These are phyloP conservation scores for Moelleriella libera DNA, from an alignment of 2,329 filamentous ascomycete species.

Conservation along the genomic window DNA sequence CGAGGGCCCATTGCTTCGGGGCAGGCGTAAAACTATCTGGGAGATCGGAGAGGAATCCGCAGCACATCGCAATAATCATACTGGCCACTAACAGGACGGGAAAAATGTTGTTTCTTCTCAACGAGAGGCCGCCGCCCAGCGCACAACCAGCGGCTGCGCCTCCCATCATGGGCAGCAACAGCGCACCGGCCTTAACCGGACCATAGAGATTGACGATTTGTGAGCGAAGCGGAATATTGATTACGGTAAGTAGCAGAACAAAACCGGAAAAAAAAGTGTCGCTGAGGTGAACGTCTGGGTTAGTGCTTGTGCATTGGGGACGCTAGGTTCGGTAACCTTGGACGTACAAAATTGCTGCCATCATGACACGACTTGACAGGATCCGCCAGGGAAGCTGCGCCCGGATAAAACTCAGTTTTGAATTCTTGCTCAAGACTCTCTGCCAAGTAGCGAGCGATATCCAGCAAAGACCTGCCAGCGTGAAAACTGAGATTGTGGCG, in stretches of 20 bases:
- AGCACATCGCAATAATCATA: constrained; percentile 5
- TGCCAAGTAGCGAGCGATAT: constrained; percentile 8
- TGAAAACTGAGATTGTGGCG: constrained; percentile 7
- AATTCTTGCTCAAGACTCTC: constrained; percentile 3
- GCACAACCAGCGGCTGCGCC: constrained; percentile 7
- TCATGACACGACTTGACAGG: constrained; percentile 8
- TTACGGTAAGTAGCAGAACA: constrained; percentile 8
- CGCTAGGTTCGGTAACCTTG: background rate
- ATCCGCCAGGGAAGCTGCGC: constrained; percentile 8
- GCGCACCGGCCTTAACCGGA: constrained; percentile 9
- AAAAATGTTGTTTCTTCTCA: constrained; percentile 7
- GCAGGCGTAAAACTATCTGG: constrained; percentile 3
- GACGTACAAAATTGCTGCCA: constrained; percentile 6
- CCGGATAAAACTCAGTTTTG: constrained; percentile 6
- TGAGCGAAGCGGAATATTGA: constrained; percentile 10
- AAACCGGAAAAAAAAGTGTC: constrained; percentile 9
- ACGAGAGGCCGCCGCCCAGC: constrained; percentile 7
- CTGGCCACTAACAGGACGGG: constrained; percentile 7
- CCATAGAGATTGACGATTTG: constrained; percentile 10
- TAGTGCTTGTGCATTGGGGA: background rate
- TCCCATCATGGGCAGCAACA: constrained; percentile 11
- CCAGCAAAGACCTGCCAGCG: constrained; percentile 7
- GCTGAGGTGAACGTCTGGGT: background rate
- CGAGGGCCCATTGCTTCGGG: constrained; percentile 7
- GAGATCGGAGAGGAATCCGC: constrained; percentile 7